phyloP scores from a whole-genome alignment of 768 basidiomycete species.

The Boletus rex-veris region DNA sequence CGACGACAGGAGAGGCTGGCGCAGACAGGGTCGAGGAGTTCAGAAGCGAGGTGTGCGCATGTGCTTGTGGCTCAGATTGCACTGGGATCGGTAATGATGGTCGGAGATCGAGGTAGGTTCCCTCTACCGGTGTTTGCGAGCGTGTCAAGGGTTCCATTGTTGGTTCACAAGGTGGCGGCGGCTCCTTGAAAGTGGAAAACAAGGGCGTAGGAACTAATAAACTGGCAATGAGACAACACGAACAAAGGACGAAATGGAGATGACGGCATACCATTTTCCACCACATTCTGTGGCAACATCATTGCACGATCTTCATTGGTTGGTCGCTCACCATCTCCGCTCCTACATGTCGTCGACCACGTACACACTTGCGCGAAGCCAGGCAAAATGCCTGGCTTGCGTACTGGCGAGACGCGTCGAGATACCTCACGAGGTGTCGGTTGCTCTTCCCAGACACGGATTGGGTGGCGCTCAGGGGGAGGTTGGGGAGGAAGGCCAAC shows the following conservation, averaged over 20 bases:
- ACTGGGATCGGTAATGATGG: background rate
- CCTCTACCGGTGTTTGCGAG: background rate
- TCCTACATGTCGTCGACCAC: background rate
- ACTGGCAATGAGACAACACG: slow-evolving; percentile 4
- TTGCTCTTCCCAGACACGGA: slow-evolving; percentile 29
- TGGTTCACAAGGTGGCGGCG: background rate
- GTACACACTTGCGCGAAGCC: background rate
- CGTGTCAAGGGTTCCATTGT: background rate
- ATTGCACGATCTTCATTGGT: background rate
- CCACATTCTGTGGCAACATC: background rate
- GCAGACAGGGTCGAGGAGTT: background rate
- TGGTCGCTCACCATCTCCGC: background rate
- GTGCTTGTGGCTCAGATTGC: slow-evolving; percentile 1
- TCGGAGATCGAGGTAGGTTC: background rate
- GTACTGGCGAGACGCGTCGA: slow-evolving; percentile 14
- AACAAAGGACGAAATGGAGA: background rate
- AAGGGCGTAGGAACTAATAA: slow-evolving; percentile 2
- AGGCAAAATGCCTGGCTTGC: background rate
- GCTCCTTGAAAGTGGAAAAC: background rate
- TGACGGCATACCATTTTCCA: slow-evolving; percentile 9
- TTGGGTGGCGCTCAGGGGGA: slow-evolving; percentile 19
- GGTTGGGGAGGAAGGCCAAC: background rate
- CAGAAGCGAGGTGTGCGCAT: background rate
- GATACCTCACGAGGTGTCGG: slow-evolving; percentile 7
- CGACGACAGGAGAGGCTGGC: slow-evolving; percentile 6